Evolutionary conservation across 2,329 filamentous ascomycete genomes (phyloP), one percentile per base, ranked within the genome.

Genomic region (Huntiella moniliformis): DNA sequence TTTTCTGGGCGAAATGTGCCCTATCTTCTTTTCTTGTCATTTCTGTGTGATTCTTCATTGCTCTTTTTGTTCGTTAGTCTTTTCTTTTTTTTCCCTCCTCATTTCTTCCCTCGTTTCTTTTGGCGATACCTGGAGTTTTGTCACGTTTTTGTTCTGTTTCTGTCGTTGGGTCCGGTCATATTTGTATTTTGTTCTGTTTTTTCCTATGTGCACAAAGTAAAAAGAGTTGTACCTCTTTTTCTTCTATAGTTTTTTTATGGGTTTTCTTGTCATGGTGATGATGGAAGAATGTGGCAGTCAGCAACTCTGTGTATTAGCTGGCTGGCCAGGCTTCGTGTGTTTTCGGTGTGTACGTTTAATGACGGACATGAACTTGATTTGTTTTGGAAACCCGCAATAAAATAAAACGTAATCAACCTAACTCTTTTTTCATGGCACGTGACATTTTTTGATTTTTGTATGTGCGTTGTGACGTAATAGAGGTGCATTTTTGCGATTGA

Each of bases 331-430:
- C 22, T 18, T 39, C 22, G 11, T 7, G 22, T 28, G 22, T 28
- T 28, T 28, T 28, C 5, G 22, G 17, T 16, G 38, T 50, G 44
- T 46, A 46, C 37, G 37, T 53, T 50, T 53, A 52, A 51, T 47
- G 51, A 53, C 34, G 47, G 49, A 47, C 51, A 52, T 51, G 51
- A 44, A 39, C 15, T 18, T 39, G 38, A 39, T 28, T 28, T 28
- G 22, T 28, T 28, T 41, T 43, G 32, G 17, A 13, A 43, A 43
- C 33, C 31, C 35, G 13, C 15, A 17, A 43, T 34, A 34, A 31
- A 35, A 35, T 13, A 36, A 43, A 42, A 17, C 16, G 16, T 16
- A 36, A 43, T 32, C 18, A 42, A 18, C 17, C 13, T 11, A 22
- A 22, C 10, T 28, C 31, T 31, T 42, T 13, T 18, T 28, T n/a